Evolutionary conservation across 495 filamentous ascomycete species (phyloP).

Genomic region (Xylaria bambusicola): DNA sequence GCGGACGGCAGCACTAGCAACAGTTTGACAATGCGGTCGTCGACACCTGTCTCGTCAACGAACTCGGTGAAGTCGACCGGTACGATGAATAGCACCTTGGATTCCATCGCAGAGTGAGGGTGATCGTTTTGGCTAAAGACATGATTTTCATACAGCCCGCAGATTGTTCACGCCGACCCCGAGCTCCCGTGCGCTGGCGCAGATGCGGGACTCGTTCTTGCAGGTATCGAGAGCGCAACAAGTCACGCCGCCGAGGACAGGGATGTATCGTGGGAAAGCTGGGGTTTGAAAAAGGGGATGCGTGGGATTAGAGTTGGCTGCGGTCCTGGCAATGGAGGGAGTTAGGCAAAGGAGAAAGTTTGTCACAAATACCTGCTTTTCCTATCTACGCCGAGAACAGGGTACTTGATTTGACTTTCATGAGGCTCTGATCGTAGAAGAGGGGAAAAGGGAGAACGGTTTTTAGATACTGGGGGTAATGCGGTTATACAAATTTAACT

Average conservation of each 20-base stretch:
- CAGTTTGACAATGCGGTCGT: not conserved
- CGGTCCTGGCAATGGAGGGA: not conserved
- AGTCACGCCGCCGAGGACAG: not conserved
- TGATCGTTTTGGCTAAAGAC: not conserved
- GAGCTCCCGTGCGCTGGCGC: not conserved
- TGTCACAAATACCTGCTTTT: not conserved
- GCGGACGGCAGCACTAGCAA: not conserved
- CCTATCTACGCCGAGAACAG: no score
- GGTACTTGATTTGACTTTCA: no score
- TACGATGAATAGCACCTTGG: not conserved
- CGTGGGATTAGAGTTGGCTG: not conserved
- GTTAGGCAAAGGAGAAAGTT: no score
- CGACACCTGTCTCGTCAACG: not conserved
- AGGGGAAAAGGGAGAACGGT: no score
- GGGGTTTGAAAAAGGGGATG: not conserved
- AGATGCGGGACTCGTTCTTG: not conserved
- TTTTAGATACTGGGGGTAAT: no score
- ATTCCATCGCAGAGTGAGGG: not conserved
- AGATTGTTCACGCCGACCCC: not conserved
- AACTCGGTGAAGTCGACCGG: not conserved
- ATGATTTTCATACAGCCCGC: not conserved
- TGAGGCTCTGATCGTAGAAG: no score
- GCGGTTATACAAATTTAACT: no score
- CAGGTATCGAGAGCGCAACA: not conserved
- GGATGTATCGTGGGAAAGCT: not conserved